Evolutionary conservation across 1,284 basidiomycete species (phyloP).

Genomic region (Cryptococcus floricola): DNA sequence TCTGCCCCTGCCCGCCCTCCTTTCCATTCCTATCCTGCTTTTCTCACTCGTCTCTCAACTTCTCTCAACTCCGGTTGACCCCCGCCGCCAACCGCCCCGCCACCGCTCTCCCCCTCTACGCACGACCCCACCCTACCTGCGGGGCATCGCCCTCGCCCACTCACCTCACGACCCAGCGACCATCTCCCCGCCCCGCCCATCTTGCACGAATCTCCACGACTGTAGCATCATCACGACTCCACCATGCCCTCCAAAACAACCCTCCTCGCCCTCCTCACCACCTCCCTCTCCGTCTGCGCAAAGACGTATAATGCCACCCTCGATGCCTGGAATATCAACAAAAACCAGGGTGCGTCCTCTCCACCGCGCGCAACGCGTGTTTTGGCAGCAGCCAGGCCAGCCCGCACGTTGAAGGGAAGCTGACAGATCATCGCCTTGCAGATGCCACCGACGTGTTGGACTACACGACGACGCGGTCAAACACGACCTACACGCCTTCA

Average conservation of each 20-base stretch:
- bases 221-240: not conserved
- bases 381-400: not conserved
- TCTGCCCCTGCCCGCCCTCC: not conserved
- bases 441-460: constrained; percentile 62
- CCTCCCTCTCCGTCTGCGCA: constrained; percentile 13
- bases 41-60: not conserved
- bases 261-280: constrained; percentile 9
- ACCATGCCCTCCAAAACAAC: not conserved
- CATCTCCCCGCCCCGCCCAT: not conserved
- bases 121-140: too few species aligned
- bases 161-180: not conserved
- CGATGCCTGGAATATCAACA: constrained; percentile 75
- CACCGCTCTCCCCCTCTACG: not conserved
- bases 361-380: not conserved
- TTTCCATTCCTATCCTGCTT: not conserved
- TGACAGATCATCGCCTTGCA: constrained; percentile 35
- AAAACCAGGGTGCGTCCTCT: constrained; percentile 57
- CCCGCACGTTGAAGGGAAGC: not conserved
- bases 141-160: constrained; percentile 11
- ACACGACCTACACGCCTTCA: constrained; percentile 67
- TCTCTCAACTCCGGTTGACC: not conserved
- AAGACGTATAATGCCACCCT: constrained; percentile 66
- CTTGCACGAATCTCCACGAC: not conserved
- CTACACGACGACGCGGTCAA: constrained; percentile 62
- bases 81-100: not conserved